These are phyloP conservation scores for Hypoxylon sp. DNA, from an alignment of 2,329 filamentous ascomycete species.

Conservation along the genomic window DNA sequence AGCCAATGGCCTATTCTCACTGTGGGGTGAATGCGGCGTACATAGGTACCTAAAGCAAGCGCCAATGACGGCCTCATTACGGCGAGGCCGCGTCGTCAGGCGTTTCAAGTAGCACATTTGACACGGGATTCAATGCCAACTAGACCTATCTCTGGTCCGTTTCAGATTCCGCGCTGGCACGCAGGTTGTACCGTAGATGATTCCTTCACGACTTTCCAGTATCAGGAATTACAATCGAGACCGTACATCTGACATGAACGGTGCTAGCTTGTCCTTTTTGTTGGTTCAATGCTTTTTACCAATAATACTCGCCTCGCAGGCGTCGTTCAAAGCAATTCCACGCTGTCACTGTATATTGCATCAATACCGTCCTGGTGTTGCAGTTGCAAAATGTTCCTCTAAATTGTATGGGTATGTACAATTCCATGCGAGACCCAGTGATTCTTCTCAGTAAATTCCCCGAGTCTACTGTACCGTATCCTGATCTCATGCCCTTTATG, in stretches of 20 bases:
- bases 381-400: slow-evolving; percentile 30
- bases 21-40: slow-evolving; percentile 1
- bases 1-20: background rate
- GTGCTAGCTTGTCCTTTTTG: background rate
- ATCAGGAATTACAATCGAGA: background rate
- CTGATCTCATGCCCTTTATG: slow-evolving; percentile 18
- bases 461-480: slow-evolving; percentile 32
- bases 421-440: slow-evolving; percentile 7
- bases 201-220: background rate
- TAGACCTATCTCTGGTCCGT: background rate
- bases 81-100: slow-evolving; percentile 21
- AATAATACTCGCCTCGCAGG: background rate
- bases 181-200: background rate
- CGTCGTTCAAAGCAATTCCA: background rate
- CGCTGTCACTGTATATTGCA: background rate
- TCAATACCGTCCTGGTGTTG: background rate
- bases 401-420: slow-evolving; percentile 30
- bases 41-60: no score
- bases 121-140: slow-evolving; percentile 2
- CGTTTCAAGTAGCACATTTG: slow-evolving; percentile 23
- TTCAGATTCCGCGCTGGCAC: background rate
- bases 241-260: background rate
- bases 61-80: slow-evolving; percentile 18
- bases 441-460: slow-evolving; percentile 18
- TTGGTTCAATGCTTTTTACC: background rate